Evolutionary conservation across 306 rosid species (phyloP).

Genomic region (Castanopsis chinensis): DNA sequence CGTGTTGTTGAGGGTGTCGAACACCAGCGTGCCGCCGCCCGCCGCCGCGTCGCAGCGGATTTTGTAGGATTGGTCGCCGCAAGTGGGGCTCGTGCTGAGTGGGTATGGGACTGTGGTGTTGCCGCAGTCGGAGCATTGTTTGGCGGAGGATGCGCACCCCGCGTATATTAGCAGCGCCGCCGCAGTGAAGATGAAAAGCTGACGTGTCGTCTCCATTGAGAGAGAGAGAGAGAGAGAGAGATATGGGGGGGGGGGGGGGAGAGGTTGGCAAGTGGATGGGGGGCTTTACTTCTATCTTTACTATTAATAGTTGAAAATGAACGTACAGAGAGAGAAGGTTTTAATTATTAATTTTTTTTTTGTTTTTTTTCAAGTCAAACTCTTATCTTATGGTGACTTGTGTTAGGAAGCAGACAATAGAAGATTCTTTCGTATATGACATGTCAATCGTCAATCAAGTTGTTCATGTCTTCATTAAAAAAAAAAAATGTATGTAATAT

Average conservation of each 20-base stretch:
- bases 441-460: no score
- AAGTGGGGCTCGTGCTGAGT: slow-evolving; percentile 48
- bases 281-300: no score
- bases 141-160: slow-evolving; percentile 12
- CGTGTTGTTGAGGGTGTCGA: slow-evolving; percentile 67
- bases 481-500: no score
- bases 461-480: no score
- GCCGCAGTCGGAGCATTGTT: slow-evolving; percentile 64
- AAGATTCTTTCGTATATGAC: no score
- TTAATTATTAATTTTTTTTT: no score
- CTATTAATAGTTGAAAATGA: no score
- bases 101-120: slow-evolving; percentile 65
- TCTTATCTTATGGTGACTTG: no score
- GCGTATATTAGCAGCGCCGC: slow-evolving; percentile 35
- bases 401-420: no score
- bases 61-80: slow-evolving; percentile 71
- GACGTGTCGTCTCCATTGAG: slow-evolving; percentile 23
- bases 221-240: background rate
- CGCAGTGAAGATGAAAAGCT: slow-evolving; percentile 33
- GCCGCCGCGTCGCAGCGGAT: slow-evolving; percentile 45
- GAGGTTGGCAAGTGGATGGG: background rate
- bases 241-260: background rate
- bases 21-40: slow-evolving; percentile 25
- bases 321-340: no score
- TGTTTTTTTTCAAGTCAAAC: no score